phyloP scores from a whole-genome alignment of 495 filamentous ascomycete genomes.

The Lasiosphaeris hirsuta region DNA sequence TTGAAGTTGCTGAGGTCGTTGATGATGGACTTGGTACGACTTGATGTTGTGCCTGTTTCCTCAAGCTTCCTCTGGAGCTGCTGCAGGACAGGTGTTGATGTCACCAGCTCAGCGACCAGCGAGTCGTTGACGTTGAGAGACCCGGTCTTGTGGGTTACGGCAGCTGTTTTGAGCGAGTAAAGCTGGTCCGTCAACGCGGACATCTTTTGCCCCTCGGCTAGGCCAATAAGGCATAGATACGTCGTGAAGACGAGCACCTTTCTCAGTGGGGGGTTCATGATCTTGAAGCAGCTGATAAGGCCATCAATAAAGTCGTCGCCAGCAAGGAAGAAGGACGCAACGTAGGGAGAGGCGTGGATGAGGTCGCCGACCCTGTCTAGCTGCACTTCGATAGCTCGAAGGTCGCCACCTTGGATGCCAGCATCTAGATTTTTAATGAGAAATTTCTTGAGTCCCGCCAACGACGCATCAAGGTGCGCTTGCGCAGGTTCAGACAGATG shows the following conservation, averaged over 20 bases:
- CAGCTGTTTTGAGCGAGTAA: conserved; percentile 70
- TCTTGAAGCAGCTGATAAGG: conserved; percentile 60
- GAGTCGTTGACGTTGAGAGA: conserved; percentile 50
- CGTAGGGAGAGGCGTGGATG: conserved; percentile 50
- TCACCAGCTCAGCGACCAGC: conserved; percentile 61
- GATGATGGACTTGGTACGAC: conserved; percentile 57
- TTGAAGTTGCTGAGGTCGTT: conserved; percentile 52
- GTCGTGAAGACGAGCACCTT: conserved; percentile 63
- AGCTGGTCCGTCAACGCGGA: conserved; percentile 76
- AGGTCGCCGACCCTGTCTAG: conserved; percentile 50
- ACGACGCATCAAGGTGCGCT: conserved; percentile 31
- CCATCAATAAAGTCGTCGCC: conserved; percentile 85
- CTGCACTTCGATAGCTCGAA: conserved; percentile 43
- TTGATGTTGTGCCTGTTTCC: conserved; percentile 27
- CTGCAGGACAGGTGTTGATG: conserved; percentile 55
- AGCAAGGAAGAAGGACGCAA: conserved; percentile 63
- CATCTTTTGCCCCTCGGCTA: conserved; percentile 64
- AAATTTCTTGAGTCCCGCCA: conserved; percentile 41
- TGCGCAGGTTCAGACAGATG: conserved; percentile 32
- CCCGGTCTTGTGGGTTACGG: conserved; percentile 53
- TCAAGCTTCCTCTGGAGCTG: conserved; percentile 46
- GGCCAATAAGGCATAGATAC: conserved; percentile 67
- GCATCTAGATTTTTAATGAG: conserved; percentile 50
- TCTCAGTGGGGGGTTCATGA: conserved; percentile 55
- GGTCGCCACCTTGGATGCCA: conserved; percentile 41